A percentile compares a stretch with the other conserved stretches of the same genome.
Conservation (phyloP, 306 rosid genomes). For the Acacia melanoxylon region DNA sequence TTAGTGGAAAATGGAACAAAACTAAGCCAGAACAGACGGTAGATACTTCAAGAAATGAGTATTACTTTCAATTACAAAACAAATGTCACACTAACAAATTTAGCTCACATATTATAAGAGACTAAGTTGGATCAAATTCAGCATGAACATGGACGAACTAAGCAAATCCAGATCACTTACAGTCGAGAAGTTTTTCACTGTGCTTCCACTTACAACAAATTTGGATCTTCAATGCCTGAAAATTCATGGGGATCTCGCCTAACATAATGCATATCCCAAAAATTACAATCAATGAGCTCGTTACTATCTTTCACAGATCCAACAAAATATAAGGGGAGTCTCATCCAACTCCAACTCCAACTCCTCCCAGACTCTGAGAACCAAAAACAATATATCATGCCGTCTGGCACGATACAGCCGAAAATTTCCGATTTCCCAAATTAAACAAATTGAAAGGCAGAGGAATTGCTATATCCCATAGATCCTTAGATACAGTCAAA, state of each 20-base stretch:
- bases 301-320: conserved; percentile 35
- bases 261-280: neutral
- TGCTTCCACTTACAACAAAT: conserved; percentile 34
- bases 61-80: conserved; percentile 2
- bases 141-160: neutral
- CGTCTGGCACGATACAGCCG: neutral
- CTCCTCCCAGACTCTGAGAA: conserved; percentile 16
- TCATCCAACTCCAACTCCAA: conserved; percentile 9
- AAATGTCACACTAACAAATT: neutral
- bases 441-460: neutral
- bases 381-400: neutral
- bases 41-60: conserved; percentile 1
- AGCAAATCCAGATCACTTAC: conserved; percentile 8
- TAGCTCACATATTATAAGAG: neutral
- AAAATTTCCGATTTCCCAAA: neutral
- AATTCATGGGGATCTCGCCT: conserved; percentile 32
- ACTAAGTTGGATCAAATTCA: conserved; percentile 10
- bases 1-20: conserved; percentile 14
- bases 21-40: neutral
- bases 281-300: conserved; percentile 15
- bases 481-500: neutral
- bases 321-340: neutral
- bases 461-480: neutral
- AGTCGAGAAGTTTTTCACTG: conserved; percentile 24
- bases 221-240: conserved; percentile 10